phyloP scores from a whole-genome alignment of 1,139 yeast species.

The Taphrina confusa region DNA sequence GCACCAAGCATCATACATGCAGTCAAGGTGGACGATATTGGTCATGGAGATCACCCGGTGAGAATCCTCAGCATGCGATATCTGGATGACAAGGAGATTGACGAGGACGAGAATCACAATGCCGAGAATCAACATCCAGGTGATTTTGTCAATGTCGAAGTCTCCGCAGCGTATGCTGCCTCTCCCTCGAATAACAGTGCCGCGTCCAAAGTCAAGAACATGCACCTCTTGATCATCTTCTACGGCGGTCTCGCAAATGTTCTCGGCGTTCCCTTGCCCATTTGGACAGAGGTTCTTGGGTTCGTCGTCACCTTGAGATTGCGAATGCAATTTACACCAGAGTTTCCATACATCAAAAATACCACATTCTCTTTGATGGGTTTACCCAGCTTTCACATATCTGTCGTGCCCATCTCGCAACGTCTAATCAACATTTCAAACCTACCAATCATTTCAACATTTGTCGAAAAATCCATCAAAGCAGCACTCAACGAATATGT shows the following conservation, averaged over 20 bases:
- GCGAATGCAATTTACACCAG: conserved; percentile 35
- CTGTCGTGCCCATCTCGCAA: conserved; percentile 32
- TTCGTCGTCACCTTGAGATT: conserved; percentile 21
- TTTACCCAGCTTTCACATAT: conserved; percentile 27
- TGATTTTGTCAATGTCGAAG: conserved; percentile 31
- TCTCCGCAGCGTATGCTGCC: conserved; percentile 29
- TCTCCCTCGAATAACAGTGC: conserved; percentile 7
- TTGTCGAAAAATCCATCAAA: conserved; percentile 28
- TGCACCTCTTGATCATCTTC: conserved; percentile 29
- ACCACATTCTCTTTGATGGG: conserved; percentile 34
- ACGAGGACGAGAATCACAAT: conserved; percentile 1
- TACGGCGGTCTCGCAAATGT: conserved; percentile 31
- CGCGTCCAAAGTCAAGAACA: conserved; percentile 28
- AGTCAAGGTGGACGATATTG: conserved; percentile 28
- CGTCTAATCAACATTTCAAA: conserved; percentile 23
- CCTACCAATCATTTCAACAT: conserved; percentile 32
- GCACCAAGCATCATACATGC: conserved; percentile 32
- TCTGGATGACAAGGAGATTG: conserved; percentile 21
- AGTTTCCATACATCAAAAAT: conserved; percentile 34
- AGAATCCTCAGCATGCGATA: conserved; percentile 30
- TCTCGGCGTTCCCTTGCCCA: conserved; percentile 31
- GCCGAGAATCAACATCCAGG: conserved; percentile 15
- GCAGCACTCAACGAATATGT: conserved; percentile 35
- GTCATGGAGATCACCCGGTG: conserved; percentile 33
- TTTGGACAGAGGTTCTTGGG: conserved; percentile 34